Evolutionary conservation across 2,329 filamentous ascomycete species (phyloP), one percentile per base, ranked within the genome.

Genomic region (Xylariales sp.): DNA sequence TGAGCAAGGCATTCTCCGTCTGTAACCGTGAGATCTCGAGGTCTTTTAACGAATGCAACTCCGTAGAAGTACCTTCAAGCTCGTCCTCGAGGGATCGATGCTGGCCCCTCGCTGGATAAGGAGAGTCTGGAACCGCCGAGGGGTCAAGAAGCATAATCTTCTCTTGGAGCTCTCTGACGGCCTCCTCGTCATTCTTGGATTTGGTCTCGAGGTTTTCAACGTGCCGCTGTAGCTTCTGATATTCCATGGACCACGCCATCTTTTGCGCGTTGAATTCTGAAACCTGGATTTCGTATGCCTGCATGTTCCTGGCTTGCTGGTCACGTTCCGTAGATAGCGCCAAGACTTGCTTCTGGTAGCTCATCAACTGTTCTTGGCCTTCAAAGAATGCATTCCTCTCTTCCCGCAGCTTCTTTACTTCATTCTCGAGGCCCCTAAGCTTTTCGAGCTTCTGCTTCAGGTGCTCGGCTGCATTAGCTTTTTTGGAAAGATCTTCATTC

Each of bases 361-460:
- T 30, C 30, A 45, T 29, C 12, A 48, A 30, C 28, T 44, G 42
- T 23, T 56, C 46, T 32, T 62, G 57, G 25, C 60, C 50, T 25
- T 57, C 51, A 24, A 61, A 55, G 40, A 76, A 57, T 44, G 76
- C 69, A 23, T 72, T 69, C 42, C 73, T 68, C 49, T 77, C 74
- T 41, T 72, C 73, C 40, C 73, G 67, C 6, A 81, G 62, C 23
- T 70, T 67, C 37, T 72, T 65, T 33, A 78, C 69, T 47, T 81
- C 76, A 38, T 67, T 70, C 42, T 76, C 74, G 23, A 79, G 60
- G 14, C 69, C 62, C 40, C 73, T 74, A 49, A 75, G 69, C 12
- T 67, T 66, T 51, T 79, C 75, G 12, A 83, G 66, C 57, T 83
- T 82, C 54, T 79, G 75, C 55, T 77, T 75, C 52, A 77, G 76